A percentile compares a stretch with the other conserved stretches of the same genome.
These are phyloP conservation scores for Cyclotella cryptica DNA, from an alignment of 108 stramenopile genomes.

Conservation along the genomic window DNA sequence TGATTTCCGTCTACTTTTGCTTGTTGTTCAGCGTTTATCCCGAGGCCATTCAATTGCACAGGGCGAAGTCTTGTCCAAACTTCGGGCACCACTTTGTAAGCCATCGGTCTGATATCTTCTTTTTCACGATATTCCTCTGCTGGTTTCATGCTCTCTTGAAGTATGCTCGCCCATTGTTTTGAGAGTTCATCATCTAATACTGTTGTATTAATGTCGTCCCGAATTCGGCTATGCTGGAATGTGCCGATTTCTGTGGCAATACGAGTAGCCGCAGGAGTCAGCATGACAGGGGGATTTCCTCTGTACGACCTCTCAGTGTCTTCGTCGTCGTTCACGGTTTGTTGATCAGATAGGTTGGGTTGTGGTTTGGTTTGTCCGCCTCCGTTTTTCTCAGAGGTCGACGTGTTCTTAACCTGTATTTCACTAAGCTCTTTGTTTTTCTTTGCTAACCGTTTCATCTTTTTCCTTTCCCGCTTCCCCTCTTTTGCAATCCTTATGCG, in stretches of 20 bases:
- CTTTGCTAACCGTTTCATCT: constrained; percentile 22
- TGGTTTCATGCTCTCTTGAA: constrained; percentile 57
- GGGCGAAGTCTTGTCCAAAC: constrained; percentile 75
- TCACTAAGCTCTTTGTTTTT: constrained; percentile 6
- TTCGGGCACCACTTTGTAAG: constrained; percentile 77
- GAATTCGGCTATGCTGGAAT: neutral
- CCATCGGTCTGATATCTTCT: constrained; percentile 81
- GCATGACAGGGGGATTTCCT: constrained; percentile 64
- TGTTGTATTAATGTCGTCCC: constrained; percentile 12
- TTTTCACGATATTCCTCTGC: constrained; percentile 61
- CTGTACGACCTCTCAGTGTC: constrained; percentile 6
- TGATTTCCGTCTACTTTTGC: neutral
- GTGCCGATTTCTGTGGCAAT: constrained; percentile 29
- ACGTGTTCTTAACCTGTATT: no score
- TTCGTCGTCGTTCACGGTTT: constrained; percentile 9
- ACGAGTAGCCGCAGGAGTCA: constrained; percentile 67
- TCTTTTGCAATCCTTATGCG: constrained; percentile 29
- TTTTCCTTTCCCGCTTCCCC: constrained; percentile 41
- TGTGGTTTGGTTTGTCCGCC: neutral
- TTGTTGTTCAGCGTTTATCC: neutral
- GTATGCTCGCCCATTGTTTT: constrained; percentile 60
- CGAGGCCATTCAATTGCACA: constrained; percentile 7
- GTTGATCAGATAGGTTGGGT: neutral
- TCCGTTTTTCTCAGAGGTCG: neutral
- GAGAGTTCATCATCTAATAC: constrained; percentile 59